Evolutionary conservation across 2,329 filamentous ascomycete species (phyloP).

Genomic region (Nigrospora oryzae): DNA sequence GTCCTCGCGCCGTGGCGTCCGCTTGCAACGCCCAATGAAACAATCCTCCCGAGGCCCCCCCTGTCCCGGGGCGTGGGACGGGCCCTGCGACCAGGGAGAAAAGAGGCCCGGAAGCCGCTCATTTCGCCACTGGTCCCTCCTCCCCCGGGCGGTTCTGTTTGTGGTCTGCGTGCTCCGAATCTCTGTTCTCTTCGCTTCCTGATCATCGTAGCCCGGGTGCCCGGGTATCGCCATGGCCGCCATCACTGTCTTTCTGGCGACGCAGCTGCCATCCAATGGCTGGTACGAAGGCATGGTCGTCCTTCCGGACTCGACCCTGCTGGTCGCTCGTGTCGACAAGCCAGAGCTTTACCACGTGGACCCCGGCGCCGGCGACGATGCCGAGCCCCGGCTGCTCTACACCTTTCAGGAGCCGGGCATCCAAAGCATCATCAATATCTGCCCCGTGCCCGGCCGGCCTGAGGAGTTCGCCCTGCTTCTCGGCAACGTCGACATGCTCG

Average conservation of each 20-base stretch:
- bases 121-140: no score
- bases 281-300: slow-evolving; percentile 19
- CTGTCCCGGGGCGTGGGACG: no score
- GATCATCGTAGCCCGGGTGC: no score
- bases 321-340: slow-evolving; percentile 18
- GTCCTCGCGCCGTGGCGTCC: no score
- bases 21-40: no score
- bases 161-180: no score
- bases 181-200: no score
- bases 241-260: slow-evolving; percentile 14
- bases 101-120: no score
- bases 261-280: slow-evolving; percentile 18
- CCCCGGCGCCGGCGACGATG: background rate
- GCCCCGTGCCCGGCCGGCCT: slow-evolving; percentile 1
- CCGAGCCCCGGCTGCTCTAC: background rate
- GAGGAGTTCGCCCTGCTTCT: background rate
- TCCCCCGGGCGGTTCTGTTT: no score
- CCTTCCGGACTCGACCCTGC: slow-evolving; percentile 17
- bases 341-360: slow-evolving; percentile 19
- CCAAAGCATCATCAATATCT: slow-evolving; percentile 4
- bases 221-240: no score
- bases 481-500: background rate
- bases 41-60: no score
- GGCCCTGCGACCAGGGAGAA: no score
- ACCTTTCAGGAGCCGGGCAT: background rate